Evolutionary conservation across 148 eudicot genomes (phyloP), one percentile per base, ranked within the genome.

Genomic region (Chenopodium berlandieri): DNA sequence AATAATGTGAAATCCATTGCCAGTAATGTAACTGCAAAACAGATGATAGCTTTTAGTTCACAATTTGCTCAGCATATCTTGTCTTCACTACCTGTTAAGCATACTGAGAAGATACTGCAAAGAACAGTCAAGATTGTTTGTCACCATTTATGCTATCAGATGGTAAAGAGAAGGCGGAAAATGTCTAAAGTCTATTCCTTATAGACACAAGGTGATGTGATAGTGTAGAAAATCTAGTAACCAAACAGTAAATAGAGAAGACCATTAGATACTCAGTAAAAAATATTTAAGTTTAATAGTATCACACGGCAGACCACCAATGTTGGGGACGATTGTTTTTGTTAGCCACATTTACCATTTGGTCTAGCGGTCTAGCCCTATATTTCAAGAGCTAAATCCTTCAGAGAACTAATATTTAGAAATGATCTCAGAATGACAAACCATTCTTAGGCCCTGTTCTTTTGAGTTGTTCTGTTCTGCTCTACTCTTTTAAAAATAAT

Each of bases 1-100:
- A 85, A 95, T 93, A 56, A 91, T 88, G 85, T 92, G 97, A 83
- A 95, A 95, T 81, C 99, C 99, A 85, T 86, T 94, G 70, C 97
- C 94, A 71, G 84, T 40, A 9, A 66, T 84, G 81, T 93, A 95
- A 90, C 99, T 95, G 94, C 87, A 93, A 85, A 78, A 79, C 75
- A 86, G 85, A 89, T 62, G 70, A 71, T 14, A 73, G 37, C 56
- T 58, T 81, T 73, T 16, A 67, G 20, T 66, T 76, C 73, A 77
- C 30, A 77, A 30, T 20, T 37, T 56, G 50, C 19, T 47, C 34
- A 60, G 74, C 77, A 80, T 23, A 72, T 13, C 23, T 56, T 25
- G 60, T 54, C 60, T 13, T 14, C 64, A 62, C 65, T 68, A 34
- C 75, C 22, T 40, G 3, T 12, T 37, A 31, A 56, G 17, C 19